phyloP scores from a whole-genome alignment of 1,284 basidiomycete genomes.

The Malassezia dermatis region DNA sequence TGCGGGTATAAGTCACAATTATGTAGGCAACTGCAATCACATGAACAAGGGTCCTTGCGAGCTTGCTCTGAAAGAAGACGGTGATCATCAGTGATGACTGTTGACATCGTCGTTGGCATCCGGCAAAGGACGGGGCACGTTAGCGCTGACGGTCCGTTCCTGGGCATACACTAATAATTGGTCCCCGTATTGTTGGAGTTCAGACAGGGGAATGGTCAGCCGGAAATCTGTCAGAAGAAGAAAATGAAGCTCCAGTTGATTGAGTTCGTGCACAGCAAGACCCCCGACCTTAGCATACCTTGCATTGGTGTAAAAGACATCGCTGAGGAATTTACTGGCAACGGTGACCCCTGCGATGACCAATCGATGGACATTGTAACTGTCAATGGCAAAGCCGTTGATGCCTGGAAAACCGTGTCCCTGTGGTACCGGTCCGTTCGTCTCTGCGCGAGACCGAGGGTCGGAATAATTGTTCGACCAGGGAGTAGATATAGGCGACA shows the following conservation, averaged over 20 bases:
- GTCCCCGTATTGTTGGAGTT: constrained; percentile 90
- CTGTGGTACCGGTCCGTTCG: neutral
- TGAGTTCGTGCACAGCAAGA: constrained; percentile 81
- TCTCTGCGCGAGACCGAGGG: neutral
- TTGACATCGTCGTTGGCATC: neutral
- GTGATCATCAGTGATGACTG: neutral
- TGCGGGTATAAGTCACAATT: neutral
- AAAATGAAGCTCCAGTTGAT: constrained; percentile 93
- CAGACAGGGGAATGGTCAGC: constrained; percentile 72
- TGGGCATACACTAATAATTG: constrained; percentile 58
- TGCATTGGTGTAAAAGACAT: constrained; percentile 99
- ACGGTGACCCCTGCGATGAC: constrained; percentile 97
- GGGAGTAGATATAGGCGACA: constrained; percentile 1
- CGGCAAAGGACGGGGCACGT: neutral
- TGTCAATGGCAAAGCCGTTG: constrained; percentile 82
- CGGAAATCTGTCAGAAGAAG: constrained; percentile 89
- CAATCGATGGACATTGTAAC: constrained; percentile 87
- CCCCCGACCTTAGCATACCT: constrained; percentile 97
- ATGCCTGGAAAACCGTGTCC: constrained; percentile 26
- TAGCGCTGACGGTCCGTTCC: constrained; percentile 1
- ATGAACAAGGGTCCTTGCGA: neutral
- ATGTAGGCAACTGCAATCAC: neutral
- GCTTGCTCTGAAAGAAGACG: neutral
- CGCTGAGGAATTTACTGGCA: constrained; percentile 95
- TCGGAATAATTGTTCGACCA: neutral